These are phyloP conservation scores for Thermomyces lanuginosus DNA, from an alignment of 2,329 filamentous ascomycete genomes.

Conservation along the genomic window DNA sequence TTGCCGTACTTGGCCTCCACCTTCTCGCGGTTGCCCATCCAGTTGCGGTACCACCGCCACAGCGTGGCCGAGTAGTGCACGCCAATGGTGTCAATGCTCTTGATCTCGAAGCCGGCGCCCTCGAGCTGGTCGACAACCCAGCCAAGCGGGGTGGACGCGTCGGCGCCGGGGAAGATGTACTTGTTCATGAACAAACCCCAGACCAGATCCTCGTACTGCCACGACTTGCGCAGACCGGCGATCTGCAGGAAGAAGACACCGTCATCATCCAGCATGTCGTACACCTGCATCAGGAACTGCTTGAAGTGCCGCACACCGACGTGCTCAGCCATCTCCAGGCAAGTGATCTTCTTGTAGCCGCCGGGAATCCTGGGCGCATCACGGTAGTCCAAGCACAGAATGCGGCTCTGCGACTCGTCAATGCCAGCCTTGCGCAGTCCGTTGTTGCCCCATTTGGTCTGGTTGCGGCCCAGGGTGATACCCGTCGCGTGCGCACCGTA, in stretches of 20 bases:
- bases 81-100: conserved; percentile 80
- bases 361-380: conserved; percentile 69
- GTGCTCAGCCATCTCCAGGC: conserved; percentile 97
- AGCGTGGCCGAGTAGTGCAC: conserved; percentile 94
- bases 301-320: conserved; percentile 83
- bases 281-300: conserved; percentile 66
- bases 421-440: conserved; percentile 70
- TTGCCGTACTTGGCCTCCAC: conserved; percentile 88
- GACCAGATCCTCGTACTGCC: conserved; percentile 96
- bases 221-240: conserved; percentile 78
- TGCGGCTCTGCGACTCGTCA: conserved; percentile 71
- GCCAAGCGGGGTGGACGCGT: conserved; percentile 83
- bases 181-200: conserved; percentile 99
- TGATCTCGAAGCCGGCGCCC: conserved; percentile 76
- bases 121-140: conserved; percentile 76
- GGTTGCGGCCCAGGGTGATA: conserved; percentile 87
- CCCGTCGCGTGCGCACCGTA: conserved; percentile 76
- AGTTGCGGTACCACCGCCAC: conserved; percentile 98
- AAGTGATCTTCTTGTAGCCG: conserved; percentile 86
- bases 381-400: conserved; percentile 94
- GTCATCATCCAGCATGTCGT: conserved; percentile 93
- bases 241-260: conserved; percentile 94
- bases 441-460: conserved; percentile 91
- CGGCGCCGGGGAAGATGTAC: conserved; percentile 93
- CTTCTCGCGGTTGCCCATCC: conserved; percentile 85